A percentile compares a stretch with the other conserved stretches of the same genome.
phyloP scores from a whole-genome alignment of 2,329 filamentous ascomycete genomes.

The Hypoxylon sp. region DNA sequence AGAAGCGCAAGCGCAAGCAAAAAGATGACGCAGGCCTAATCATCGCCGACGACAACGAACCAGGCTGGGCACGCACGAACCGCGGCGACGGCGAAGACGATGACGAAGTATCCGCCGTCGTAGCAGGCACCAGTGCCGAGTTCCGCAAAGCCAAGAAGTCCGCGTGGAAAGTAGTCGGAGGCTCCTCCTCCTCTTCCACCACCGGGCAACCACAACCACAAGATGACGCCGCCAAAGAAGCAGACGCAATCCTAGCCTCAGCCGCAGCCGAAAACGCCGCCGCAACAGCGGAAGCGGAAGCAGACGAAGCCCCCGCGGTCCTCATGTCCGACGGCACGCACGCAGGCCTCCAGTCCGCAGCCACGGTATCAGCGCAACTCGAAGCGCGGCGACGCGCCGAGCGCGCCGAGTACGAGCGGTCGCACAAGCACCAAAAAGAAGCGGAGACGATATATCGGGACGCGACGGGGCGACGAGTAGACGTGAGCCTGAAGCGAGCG shows the following conservation, averaged over 20 bases:
- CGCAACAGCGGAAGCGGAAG: slow-evolving; percentile 57
- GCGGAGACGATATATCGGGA: slow-evolving; percentile 95
- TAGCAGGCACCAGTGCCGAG: slow-evolving; percentile 69
- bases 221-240: slow-evolving; percentile 73
- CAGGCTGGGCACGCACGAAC: slow-evolving; percentile 64
- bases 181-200: slow-evolving; percentile 52
- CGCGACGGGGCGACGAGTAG: slow-evolving; percentile 93
- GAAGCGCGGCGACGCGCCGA: slow-evolving; percentile 71
- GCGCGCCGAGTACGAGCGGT: slow-evolving; percentile 48
- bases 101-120: slow-evolving; percentile 65
- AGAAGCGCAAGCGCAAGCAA: slow-evolving; percentile 76
- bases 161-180: slow-evolving; percentile 81
- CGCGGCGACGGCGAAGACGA: slow-evolving; percentile 68
- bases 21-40: slow-evolving; percentile 66
- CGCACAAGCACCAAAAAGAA: slow-evolving; percentile 61
- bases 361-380: slow-evolving; percentile 79
- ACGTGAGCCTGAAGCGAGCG: slow-evolving; percentile 90
- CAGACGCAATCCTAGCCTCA: slow-evolving; percentile 83
- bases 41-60: slow-evolving; percentile 76
- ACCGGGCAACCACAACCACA: slow-evolving; percentile 42
- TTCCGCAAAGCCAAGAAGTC: slow-evolving; percentile 85
- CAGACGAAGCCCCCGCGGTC: slow-evolving; percentile 61
- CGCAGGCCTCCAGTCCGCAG: slow-evolving; percentile 88
- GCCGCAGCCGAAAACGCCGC: slow-evolving; percentile 77
- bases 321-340: slow-evolving; percentile 90